A percentile compares a stretch with the other conserved stretches of the same genome.
Conservation (phyloP, 2,329 filamentous ascomycete genomes). For the Apiospora hydei region DNA sequence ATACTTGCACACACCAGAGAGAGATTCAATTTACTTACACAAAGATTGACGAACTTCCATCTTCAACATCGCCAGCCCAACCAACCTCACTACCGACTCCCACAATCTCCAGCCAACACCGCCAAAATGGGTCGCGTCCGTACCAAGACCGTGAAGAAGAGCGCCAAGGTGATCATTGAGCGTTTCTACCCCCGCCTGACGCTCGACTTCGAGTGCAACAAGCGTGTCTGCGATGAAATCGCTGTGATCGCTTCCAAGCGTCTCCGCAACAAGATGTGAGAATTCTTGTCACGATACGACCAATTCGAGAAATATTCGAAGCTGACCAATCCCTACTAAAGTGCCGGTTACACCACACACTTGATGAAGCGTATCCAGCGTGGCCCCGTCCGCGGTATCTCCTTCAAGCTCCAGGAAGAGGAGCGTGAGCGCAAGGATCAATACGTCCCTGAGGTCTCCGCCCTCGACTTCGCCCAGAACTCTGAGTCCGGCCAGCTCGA, state of each 20-base stretch:
- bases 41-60: slow-evolving; percentile 8
- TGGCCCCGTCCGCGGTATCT: slow-evolving; percentile 98
- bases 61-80: slow-evolving; percentile 31
- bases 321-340: slow-evolving; percentile 61
- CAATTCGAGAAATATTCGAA: background rate
- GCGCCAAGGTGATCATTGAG: slow-evolving; percentile 99
- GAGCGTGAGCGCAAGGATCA: slow-evolving; percentile 99
- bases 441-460: slow-evolving; percentile 98
- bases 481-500: slow-evolving; percentile 92
- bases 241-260: slow-evolving; percentile 99
- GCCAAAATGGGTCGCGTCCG: slow-evolving; percentile 75
- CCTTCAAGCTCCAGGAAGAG: slow-evolving; percentile 99
- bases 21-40: slow-evolving; percentile 8
- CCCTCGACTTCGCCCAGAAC: slow-evolving; percentile 97
- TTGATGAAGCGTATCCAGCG: slow-evolving; percentile 99
- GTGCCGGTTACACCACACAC: slow-evolving; percentile 98
- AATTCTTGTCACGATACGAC: background rate
- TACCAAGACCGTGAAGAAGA: slow-evolving; percentile 75
- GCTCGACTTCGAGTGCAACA: slow-evolving; percentile 99
- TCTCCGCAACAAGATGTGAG: slow-evolving; percentile 93
- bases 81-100: slow-evolving; percentile 33
- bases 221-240: slow-evolving; percentile 99
- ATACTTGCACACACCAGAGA: slow-evolving; percentile 9
- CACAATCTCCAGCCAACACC: slow-evolving; percentile 51
- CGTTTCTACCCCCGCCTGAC: slow-evolving; percentile 97